Percentiles rank a stretch among this genome's conserved stretches.
Evolutionary conservation across 345 rosid species (phyloP).

Genomic region (Dipteronia sinensis): DNA sequence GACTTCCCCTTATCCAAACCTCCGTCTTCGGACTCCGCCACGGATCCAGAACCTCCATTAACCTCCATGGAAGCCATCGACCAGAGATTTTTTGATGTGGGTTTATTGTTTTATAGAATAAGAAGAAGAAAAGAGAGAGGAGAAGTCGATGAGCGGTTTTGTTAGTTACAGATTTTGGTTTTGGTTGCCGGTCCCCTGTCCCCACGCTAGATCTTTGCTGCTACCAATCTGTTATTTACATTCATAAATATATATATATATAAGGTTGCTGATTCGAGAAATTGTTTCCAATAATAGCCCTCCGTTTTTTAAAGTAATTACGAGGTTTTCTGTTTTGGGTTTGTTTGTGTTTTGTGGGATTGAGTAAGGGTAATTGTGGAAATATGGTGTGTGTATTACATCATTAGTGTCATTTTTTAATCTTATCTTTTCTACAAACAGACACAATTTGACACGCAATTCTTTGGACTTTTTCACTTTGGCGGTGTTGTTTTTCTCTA

Average conservation of each 20-base stretch:
- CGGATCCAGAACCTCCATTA: slow-evolving; percentile 8
- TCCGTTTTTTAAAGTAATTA: background rate
- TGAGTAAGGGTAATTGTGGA: background rate
- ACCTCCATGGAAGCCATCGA: slow-evolving; percentile 8
- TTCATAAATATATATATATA: too few species aligned
- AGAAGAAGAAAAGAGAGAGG: background rate
- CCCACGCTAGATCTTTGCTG: background rate
- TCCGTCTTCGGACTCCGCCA: background rate
- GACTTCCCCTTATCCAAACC: slow-evolving; percentile 3
- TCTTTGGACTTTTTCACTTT: background rate
- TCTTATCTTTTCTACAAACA: background rate
- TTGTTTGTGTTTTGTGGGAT: background rate
- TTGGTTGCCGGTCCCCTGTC: background rate
- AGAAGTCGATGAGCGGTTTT: background rate
- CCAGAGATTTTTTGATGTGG: background rate
- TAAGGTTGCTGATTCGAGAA: background rate
- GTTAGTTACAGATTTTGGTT: slow-evolving; percentile 7
- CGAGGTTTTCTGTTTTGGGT: background rate
- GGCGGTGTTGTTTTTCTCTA: background rate
- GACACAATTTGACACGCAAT: background rate
- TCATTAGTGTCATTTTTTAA: background rate
- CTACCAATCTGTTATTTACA: background rate
- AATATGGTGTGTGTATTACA: background rate
- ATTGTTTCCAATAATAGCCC: background rate
- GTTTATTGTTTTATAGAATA: background rate